phyloP scores from a whole-genome alignment of 768 basidiomycete genomes.

The Boletus insuetus region DNA sequence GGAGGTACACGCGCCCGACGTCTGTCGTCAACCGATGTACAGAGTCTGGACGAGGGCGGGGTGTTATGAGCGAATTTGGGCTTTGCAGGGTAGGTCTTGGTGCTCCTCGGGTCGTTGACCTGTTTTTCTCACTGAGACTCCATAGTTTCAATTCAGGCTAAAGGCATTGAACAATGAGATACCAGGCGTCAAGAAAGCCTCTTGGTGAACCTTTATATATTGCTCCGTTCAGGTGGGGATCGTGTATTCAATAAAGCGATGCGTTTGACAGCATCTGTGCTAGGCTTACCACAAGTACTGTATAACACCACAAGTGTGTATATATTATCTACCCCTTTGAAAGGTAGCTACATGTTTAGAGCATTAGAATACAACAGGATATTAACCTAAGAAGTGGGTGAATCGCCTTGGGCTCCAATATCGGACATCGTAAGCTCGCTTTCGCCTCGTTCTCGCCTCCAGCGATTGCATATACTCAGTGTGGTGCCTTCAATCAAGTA shows the following conservation, averaged over 20 bases:
- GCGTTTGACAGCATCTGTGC: not conserved
- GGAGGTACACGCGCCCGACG: constrained; percentile 77
- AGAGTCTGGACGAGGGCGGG: constrained; percentile 83
- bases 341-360: not conserved
- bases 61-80: constrained; percentile 86
- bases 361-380: constrained; percentile 7
- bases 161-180: constrained; percentile 81
- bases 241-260: not conserved
- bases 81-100: constrained; percentile 63
- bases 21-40: constrained; percentile 87
- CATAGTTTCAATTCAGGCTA: constrained; percentile 85
- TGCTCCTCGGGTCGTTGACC: not conserved
- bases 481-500: constrained; percentile 77
- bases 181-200: constrained; percentile 86
- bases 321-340: constrained; percentile 9
- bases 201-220: constrained; percentile 57
- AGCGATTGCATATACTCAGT: constrained; percentile 74
- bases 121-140: not conserved
- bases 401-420: constrained; percentile 39
- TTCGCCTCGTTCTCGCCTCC: constrained; percentile 84
- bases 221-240: not conserved
- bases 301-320: not conserved
- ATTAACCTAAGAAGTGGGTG: constrained; percentile 22
- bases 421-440: constrained; percentile 60
- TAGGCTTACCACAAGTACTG: not conserved